Conservation (phyloP, 257 asterid species). For the Plantago elongata region DNA sequence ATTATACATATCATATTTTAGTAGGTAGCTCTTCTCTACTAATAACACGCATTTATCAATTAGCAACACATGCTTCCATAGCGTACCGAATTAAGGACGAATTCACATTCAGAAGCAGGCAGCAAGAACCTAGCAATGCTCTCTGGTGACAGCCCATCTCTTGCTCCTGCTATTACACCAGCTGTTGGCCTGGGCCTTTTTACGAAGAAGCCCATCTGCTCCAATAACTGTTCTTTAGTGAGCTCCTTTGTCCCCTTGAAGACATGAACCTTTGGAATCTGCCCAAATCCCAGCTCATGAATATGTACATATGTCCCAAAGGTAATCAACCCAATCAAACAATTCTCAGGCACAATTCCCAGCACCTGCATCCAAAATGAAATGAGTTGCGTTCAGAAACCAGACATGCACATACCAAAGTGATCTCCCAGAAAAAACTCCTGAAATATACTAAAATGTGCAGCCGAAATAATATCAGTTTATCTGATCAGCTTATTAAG, state of each 20-base stretch:
- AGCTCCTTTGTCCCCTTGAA: slow-evolving; percentile 94
- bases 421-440: not conserved
- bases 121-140: slow-evolving; percentile 87
- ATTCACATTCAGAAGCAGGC: slow-evolving; percentile 98
- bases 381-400: slow-evolving; percentile 1
- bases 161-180: slow-evolving; percentile 93
- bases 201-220: slow-evolving; percentile 89
- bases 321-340: slow-evolving; percentile 85
- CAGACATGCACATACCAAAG: slow-evolving; percentile 7
- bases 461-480: not conserved
- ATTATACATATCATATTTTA: slow-evolving; percentile 1
- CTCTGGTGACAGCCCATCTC: slow-evolving; percentile 89
- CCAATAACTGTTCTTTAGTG: slow-evolving; percentile 85
- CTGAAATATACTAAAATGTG: not conserved
- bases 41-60: slow-evolving; percentile 12
- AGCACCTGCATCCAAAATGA: slow-evolving; percentile 50
- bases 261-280: slow-evolving; percentile 85
- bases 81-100: slow-evolving; percentile 81
- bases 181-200: slow-evolving; percentile 70
- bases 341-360: slow-evolving; percentile 90
- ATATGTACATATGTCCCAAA: slow-evolving; percentile 89
- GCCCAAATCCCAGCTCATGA: slow-evolving; percentile 93
- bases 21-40: not conserved
- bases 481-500: not conserved
- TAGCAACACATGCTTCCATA: slow-evolving; percentile 21